A percentile compares a stretch with the other conserved stretches of the same genome.
Conservation (phyloP, 2,329 filamentous ascomycete species). For the Hypoxylon sp. region DNA sequence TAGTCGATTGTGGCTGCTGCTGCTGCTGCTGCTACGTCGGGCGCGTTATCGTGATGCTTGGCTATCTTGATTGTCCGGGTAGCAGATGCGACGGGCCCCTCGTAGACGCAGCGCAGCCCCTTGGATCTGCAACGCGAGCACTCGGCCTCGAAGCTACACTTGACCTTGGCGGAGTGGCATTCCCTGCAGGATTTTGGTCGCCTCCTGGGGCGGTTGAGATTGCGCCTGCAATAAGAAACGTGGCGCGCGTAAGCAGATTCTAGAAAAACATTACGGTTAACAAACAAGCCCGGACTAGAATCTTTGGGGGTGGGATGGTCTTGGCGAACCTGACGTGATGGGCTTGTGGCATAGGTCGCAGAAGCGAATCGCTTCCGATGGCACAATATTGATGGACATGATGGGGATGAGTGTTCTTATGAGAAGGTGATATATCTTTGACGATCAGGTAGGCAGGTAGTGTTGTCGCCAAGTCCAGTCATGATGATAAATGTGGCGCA, state of each 20-base stretch:
- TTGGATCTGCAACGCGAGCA: slow-evolving; percentile 42
- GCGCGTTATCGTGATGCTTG: not conserved
- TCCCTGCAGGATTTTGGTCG: slow-evolving; percentile 45
- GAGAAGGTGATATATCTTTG: not conserved
- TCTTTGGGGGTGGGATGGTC: not conserved
- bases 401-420: not conserved
- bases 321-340: slow-evolving; percentile 41
- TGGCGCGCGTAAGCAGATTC: slow-evolving; percentile 46
- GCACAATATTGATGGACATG: slow-evolving; percentile 20
- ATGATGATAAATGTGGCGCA: too few relatives aligned
- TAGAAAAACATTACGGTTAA: slow-evolving; percentile 6
- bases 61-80: slow-evolving; percentile 5
- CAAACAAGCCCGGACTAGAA: not conserved
- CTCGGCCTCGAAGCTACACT: slow-evolving; percentile 45
- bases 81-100: slow-evolving; percentile 19
- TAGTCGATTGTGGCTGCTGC: too few relatives aligned
- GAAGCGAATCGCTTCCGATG: slow-evolving; percentile 33
- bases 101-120: slow-evolving; percentile 44
- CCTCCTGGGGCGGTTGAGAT: slow-evolving; percentile 39
- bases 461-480: slow-evolving; percentile 1
- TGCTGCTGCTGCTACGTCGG: not conserved
- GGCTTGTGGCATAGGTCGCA: slow-evolving; percentile 45
- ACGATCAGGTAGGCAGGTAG: slow-evolving; percentile 1
- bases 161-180: slow-evolving; percentile 44
- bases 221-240: slow-evolving; percentile 44